A percentile compares a stretch with the other conserved stretches of the same genome.
Conservation (phyloP, 2,329 filamentous ascomycete species). For the Helicocarpus griseus region DNA sequence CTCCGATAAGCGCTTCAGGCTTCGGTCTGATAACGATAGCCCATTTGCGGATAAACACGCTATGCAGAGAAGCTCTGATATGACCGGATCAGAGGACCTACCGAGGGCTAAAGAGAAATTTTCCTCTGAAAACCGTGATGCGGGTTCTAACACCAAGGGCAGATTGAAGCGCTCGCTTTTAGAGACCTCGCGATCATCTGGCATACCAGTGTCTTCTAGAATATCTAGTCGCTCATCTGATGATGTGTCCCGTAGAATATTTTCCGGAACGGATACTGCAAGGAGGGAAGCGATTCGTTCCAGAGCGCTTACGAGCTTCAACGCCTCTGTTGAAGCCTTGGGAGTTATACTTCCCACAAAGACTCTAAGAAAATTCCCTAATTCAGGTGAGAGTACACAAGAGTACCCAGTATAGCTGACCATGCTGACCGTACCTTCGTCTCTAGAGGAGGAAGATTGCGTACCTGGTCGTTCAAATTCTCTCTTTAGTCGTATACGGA, state of each 20-base stretch:
- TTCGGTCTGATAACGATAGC: slow-evolving; percentile 3
- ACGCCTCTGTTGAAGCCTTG: slow-evolving; percentile 13
- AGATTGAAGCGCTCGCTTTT: background rate
- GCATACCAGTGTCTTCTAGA: slow-evolving; percentile 6
- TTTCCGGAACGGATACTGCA: slow-evolving; percentile 15
- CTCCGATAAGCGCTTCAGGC: slow-evolving; percentile 7
- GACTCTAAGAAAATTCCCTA: background rate
- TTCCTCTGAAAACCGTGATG: background rate
- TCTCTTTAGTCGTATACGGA: slow-evolving; percentile 22
- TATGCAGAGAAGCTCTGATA: background rate
- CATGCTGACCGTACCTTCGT: background rate
- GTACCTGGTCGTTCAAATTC: background rate
- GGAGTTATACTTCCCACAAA: slow-evolving; percentile 3
- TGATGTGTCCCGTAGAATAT: slow-evolving; percentile 14
- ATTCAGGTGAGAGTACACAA: slow-evolving; percentile 1
- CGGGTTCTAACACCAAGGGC: background rate
- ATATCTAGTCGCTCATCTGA: slow-evolving; percentile 16
- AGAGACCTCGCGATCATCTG: slow-evolving; percentile 8
- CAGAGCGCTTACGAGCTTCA: slow-evolving; percentile 18
- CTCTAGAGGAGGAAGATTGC: background rate
- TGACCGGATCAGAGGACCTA: background rate
- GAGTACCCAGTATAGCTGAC: background rate
- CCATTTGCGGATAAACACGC: slow-evolving; percentile 11
- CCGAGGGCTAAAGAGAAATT: background rate
- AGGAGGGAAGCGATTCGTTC: slow-evolving; percentile 13